Evolutionary conservation across 106 monocot genomes (phyloP).

Genomic region (Acorus gramineus): DNA sequence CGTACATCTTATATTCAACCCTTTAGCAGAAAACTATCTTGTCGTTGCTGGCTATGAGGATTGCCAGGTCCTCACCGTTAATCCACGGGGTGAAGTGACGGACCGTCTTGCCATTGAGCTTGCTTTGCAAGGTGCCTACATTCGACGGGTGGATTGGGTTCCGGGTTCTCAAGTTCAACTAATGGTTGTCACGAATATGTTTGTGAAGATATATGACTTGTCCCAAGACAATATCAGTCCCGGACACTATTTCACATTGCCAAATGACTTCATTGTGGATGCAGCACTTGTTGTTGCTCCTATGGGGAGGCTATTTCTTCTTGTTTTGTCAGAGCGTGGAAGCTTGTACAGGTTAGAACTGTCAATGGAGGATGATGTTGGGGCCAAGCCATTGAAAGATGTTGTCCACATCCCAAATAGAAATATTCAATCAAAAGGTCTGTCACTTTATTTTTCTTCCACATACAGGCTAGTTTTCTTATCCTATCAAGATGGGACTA

Average conservation of each 20-base stretch:
- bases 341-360: constrained; percentile 59
- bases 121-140: constrained; percentile 82
- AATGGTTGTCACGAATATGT: constrained; percentile 87
- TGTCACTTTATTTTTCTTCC: constrained; percentile 65
- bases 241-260: constrained; percentile 75
- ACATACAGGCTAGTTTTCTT: constrained; percentile 76
- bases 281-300: constrained; percentile 73
- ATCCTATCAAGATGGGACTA: constrained; percentile 81
- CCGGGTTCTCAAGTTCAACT: constrained; percentile 96
- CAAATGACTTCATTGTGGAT: constrained; percentile 76
- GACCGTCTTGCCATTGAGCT: constrained; percentile 98
- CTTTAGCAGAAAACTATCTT: constrained; percentile 79
- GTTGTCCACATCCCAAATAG: constrained; percentile 33
- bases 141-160: constrained; percentile 84
- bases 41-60: constrained; percentile 90
- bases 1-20: constrained; percentile 76
- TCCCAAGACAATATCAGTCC: constrained; percentile 98
- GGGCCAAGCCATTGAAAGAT: constrained; percentile 67
- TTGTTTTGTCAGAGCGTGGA: constrained; percentile 80
- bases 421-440: constrained; percentile 40
- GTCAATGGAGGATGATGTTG: constrained; percentile 69
- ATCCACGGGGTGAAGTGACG: constrained; percentile 93
- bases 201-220: constrained; percentile 98
- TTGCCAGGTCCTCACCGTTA: constrained; percentile 90
- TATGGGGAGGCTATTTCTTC: constrained; percentile 70